Conservation (phyloP, 352 stramenopile species). For the Phytopythium helicoides region DNA sequence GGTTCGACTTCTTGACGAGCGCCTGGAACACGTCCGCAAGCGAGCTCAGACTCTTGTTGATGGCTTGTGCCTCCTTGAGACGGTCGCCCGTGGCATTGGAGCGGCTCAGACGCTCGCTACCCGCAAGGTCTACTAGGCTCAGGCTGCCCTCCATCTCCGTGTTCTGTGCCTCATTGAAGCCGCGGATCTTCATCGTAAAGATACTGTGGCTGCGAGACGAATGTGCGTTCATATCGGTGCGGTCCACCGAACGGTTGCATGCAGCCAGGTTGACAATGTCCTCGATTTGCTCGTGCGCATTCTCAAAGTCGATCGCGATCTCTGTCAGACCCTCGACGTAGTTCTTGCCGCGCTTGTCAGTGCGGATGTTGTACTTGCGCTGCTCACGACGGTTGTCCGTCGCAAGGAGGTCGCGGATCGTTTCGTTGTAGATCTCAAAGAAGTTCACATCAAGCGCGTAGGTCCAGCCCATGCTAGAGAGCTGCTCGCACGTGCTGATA, state of each 20-base stretch:
- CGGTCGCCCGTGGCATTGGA: slow-evolving; percentile 88
- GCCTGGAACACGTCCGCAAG: slow-evolving; percentile 99
- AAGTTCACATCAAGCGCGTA: slow-evolving; percentile 98
- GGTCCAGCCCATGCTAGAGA: slow-evolving; percentile 89
- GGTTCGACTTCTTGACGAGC: slow-evolving; percentile 94
- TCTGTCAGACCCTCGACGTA: slow-evolving; percentile 90
- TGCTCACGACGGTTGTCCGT: slow-evolving; percentile 37
- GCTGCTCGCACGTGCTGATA: slow-evolving; percentile 69
- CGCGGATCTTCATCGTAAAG: slow-evolving; percentile 94
- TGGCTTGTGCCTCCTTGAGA: slow-evolving; percentile 97
- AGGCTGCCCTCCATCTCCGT: slow-evolving; percentile 91
- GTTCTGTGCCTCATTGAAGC: slow-evolving; percentile 86
- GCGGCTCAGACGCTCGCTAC: slow-evolving; percentile 96
- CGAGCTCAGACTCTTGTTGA: slow-evolving; percentile 99
- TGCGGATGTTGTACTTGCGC: slow-evolving; percentile 82
- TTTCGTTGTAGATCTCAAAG: slow-evolving; percentile 99
- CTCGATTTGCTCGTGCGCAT: slow-evolving; percentile 85
- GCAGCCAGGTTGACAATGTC: slow-evolving; percentile 88
- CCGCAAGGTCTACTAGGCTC: slow-evolving; percentile 93
- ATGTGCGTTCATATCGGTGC: slow-evolving; percentile 98
- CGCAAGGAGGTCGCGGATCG: slow-evolving; percentile 96
- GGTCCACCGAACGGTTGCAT: slow-evolving; percentile 94
- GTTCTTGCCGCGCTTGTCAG: slow-evolving; percentile 75
- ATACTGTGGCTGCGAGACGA: slow-evolving; percentile 98
- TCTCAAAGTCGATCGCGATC: slow-evolving; percentile 68